Conservation (phyloP, 306 rosid species). For the Senna siamea region DNA sequence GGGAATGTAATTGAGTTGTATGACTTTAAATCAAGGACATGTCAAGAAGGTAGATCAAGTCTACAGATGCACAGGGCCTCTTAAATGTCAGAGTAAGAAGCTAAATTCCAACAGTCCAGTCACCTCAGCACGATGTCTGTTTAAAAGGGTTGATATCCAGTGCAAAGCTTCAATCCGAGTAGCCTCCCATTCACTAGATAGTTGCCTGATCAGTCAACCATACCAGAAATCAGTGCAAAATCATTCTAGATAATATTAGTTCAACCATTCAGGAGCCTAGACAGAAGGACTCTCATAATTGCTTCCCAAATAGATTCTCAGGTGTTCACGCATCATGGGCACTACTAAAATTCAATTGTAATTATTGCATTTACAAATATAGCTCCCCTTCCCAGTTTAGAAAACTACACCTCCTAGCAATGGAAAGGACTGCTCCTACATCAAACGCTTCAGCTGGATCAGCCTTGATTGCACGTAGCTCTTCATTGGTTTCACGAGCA, state of each 20-base stretch:
- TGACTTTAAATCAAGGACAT: conserved; percentile 22
- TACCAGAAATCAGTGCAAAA: conserved; percentile 42
- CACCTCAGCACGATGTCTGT: conserved; percentile 86
- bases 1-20: conserved; percentile 28
- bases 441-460: conserved; percentile 89
- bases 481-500: conserved; percentile 98
- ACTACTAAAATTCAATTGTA: conserved; percentile 14
- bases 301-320: conserved; percentile 35
- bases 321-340: conserved; percentile 19
- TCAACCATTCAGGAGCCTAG: conserved; percentile 26
- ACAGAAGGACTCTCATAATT: conserved; percentile 34
- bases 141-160: conserved; percentile 90
- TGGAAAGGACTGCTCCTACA: conserved; percentile 81
- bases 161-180: conserved; percentile 95
- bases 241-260: conserved; percentile 1
- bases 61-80: conserved; percentile 10
- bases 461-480: conserved; percentile 78
- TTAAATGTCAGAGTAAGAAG: conserved; percentile 25
- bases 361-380: conserved; percentile 34
- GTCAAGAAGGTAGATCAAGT: conserved; percentile 27
- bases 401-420: conserved; percentile 80
- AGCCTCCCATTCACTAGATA: conserved; percentile 92
- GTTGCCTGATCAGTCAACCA: conserved; percentile 73
- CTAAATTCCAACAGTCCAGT: conserved; percentile 31
- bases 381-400: conserved; percentile 16